A percentile compares a stretch with the other conserved stretches of the same genome.
These are phyloP conservation scores for Dendrocalamus latiflorus DNA, from an alignment of 202 grass and related monocot genomes.

Conservation along the genomic window DNA sequence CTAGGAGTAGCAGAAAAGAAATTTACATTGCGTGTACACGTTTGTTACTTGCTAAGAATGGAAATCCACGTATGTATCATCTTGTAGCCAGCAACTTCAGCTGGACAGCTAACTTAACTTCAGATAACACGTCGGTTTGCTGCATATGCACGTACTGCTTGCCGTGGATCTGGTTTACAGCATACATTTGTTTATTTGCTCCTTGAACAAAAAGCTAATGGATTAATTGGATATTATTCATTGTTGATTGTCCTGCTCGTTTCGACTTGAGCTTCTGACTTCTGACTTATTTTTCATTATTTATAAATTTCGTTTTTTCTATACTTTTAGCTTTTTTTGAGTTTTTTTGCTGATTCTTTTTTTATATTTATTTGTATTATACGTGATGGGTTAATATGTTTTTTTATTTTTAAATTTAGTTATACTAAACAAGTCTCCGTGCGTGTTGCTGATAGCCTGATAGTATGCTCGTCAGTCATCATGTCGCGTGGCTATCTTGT, in stretches of 20 bases:
- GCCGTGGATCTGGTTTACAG: not conserved
- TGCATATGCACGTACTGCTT: conserved; percentile 19
- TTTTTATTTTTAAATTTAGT: too few species aligned
- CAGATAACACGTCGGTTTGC: conserved; percentile 13
- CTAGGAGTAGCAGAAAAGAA: not conserved
- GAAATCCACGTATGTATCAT: conserved; percentile 4
- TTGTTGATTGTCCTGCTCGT: too few species aligned
- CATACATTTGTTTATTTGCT: not conserved
- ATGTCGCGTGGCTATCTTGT: not conserved
- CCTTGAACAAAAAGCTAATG: not conserved
- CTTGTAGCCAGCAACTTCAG: not conserved
- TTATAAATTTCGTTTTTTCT: too few species aligned
- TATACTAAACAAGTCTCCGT: not conserved
- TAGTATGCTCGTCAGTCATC: not conserved
- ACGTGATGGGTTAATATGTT: too few species aligned
- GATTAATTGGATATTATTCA: not conserved
- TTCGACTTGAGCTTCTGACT: too few species aligned
- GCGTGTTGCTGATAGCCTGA: not conserved
- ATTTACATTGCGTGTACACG: not conserved
- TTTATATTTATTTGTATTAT: too few species aligned
- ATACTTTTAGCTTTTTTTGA: too few species aligned
- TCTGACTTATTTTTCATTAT: too few species aligned
- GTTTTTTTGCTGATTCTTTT: too few species aligned
- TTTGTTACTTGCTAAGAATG: conserved; percentile 1
- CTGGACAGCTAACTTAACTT: not conserved